Evolutionary conservation across 2,329 filamentous ascomycete species (phyloP), one percentile per base, ranked within the genome.

Genomic region (Fusarium torreyae): DNA sequence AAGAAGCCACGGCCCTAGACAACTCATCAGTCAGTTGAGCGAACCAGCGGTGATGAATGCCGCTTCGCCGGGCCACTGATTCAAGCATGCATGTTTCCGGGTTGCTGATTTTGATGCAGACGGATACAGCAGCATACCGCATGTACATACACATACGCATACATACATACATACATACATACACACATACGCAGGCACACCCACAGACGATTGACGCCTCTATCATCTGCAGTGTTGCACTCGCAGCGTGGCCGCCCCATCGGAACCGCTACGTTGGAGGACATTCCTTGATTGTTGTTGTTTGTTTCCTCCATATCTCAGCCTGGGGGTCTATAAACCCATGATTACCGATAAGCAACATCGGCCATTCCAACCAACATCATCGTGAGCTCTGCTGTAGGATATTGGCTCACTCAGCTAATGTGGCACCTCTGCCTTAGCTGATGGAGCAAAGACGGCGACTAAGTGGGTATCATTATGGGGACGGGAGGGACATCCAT

Each of bases 391-490:
- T 60, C 46, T 60, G 44, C 20, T 45, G 28, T 33, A 53, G 46
- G 45, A 51, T 54, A 38, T 45, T 69, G 48, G 66, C 44, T 63
- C 57, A 33, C 51, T 58, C 61, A 69, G 52, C 40, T 57, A 59
- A 58, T 55, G 56, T 56, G 50, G 44, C 26, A 63, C 61, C 56
- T 44, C 22, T 51, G 49, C 36, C 61, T 58, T 69, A 63, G 66
- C 49, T 49, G 48, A 69, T 55, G 66, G 61, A 63, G 66, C 66
- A 53, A 42, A 57, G 57, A 52, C 52, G 51, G 57, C 52, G 61
- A 63, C 57, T 26, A 67, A 69, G 67, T 70, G 67, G 67, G 38
- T 44, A 57, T 43, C 44, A 38, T 64, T 56, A 70, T 68, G 62
- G 67, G 49, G 57, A 50, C 57, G 57, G 66, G 51, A 59, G 67